Evolutionary conservation across 2,329 filamentous ascomycete genomes (phyloP), one percentile per base, ranked within the genome.

Genomic region (Dryadomyces quercivorus): DNA sequence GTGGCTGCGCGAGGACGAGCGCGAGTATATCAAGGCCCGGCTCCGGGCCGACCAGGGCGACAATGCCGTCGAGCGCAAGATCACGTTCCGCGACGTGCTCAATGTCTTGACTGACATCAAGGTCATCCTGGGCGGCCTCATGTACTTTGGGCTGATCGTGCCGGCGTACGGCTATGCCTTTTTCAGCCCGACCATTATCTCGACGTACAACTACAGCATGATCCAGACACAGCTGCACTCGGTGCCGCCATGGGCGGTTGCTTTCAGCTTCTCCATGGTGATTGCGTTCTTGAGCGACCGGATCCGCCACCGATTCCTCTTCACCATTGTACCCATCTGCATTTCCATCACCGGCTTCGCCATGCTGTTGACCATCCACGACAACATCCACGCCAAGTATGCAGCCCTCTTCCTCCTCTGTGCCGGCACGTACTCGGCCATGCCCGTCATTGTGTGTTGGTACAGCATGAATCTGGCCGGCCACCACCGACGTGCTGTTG

Each of bases 401-500:
- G 85, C 75, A 0, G 87, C 85, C 0, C 76, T 96, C 0, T 95
- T 94, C 72, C 72, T 96, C 36, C 81, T 94, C 51, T 85, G 87
- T 2, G 83, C 83, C 71, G 88, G 88, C 51, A 78, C 80, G 0
- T 96, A 94, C 69, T 83, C 82, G 1, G 88, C 90, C n/a, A 91
- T 95, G 85, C 90, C 92, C 0, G 83, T 95, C 34, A 81, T 90
- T 46, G 79, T 90, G 8, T 90, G 85, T 66, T 91, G 86, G 86
- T 90, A 85, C 67, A 85, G 84, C 61, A 88, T 89, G 80, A 91
- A 90, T 61, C 71, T 89, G 1, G 81, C 81, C 2, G 86, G 85
- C 0, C 86, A 90, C 64, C 83, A 83, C 55, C 77, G 85, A 3
- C 75, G 86, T 46, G 76, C 82, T 9, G 78, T 90, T 16, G 86